phyloP scores from a whole-genome alignment of 1,139 yeast species.

The Geotrichum restrictum region DNA sequence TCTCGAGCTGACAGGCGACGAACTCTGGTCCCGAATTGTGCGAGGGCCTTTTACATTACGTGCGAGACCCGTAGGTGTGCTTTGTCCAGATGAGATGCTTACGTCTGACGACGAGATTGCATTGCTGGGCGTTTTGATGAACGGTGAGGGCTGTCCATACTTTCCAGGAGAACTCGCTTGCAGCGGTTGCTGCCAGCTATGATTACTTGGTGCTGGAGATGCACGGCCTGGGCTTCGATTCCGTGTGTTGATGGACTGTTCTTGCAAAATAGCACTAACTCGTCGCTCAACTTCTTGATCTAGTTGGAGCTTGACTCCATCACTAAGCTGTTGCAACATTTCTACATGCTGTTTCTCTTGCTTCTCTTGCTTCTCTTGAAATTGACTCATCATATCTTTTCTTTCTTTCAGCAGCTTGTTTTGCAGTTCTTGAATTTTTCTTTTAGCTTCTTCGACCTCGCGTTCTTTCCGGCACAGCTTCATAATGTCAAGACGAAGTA shows the following conservation, averaged over 20 bases:
- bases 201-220: not conserved
- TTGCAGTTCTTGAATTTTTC: constrained; percentile 24
- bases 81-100: not conserved
- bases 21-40: constrained; percentile 8
- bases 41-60: constrained; percentile 19
- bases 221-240: not conserved
- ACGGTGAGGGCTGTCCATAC: not conserved
- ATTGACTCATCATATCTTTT: constrained; percentile 30
- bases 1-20: constrained; percentile 4
- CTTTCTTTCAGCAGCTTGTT: constrained; percentile 30
- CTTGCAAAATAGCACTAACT: constrained; percentile 8
- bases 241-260: constrained; percentile 1
- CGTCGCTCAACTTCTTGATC: constrained; percentile 38
- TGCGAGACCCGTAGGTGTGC: not conserved
- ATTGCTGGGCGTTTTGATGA: not conserved
- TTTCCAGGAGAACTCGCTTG: not conserved
- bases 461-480: constrained; percentile 73
- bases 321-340: constrained; percentile 20
- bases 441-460: constrained; percentile 48
- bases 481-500: constrained; percentile 71
- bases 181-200: not conserved
- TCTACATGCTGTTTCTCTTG: constrained; percentile 4
- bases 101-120: not conserved
- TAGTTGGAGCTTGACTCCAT: constrained; percentile 29
- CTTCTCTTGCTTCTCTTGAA: constrained; percentile 17